Base-by-base conservation (phyloP, 495 filamentous ascomycete species). In the Venustampulla echinocandica region DNA sequence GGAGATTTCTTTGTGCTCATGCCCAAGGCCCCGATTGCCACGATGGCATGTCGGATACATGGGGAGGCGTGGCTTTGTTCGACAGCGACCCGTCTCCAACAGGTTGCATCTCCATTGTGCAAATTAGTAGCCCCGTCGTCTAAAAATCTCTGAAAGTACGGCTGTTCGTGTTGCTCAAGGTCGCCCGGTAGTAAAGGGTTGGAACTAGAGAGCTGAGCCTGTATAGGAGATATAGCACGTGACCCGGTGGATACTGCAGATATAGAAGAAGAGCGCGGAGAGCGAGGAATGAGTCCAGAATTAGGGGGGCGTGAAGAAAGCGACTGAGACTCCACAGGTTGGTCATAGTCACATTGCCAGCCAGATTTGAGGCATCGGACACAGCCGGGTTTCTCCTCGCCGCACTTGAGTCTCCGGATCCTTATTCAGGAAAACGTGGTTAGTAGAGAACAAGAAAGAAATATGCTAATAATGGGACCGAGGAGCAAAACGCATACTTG, bases 281-380 rank as follows among this genome's bases (percentile, higher is more conserved):
- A 46, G 15, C 19, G 30, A 24, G n/a, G 27, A 3, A 36, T 46
- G 20, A 20, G 28, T 35, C 27, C 43, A 7, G 17, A 18, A 11
- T n/a, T 15, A 15, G 17, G 23, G 20, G n/a, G 5, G 13, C 32
- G 11, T 10, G 23, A 22, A 9, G 63, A 53, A 3, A 62, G 45
- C 21, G 30, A 32, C 15, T 42, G 20, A 18, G 24, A 19, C 4
- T 22, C 37, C 18, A 40, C 7, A 25, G 40, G 35, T 25, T 44
- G 67, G 46, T 76, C 77, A 24, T 74, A 75, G 52, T 71, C 74
- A 54, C 77, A 81, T 15, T 57, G 50, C 25, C 73, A 66, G 13
- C 75, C 68, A 9, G 71, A 68, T 36, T 64, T 73, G 18, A 66
- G 48, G 47, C 77, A 80, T 36, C 66, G 64, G 15, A 57, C 61